A percentile compares a stretch with the other conserved stretches of the same genome.
Evolutionary conservation across 2,329 filamentous ascomycete species (phyloP).

Genomic region (Exophiala lecanii-corni): DNA sequence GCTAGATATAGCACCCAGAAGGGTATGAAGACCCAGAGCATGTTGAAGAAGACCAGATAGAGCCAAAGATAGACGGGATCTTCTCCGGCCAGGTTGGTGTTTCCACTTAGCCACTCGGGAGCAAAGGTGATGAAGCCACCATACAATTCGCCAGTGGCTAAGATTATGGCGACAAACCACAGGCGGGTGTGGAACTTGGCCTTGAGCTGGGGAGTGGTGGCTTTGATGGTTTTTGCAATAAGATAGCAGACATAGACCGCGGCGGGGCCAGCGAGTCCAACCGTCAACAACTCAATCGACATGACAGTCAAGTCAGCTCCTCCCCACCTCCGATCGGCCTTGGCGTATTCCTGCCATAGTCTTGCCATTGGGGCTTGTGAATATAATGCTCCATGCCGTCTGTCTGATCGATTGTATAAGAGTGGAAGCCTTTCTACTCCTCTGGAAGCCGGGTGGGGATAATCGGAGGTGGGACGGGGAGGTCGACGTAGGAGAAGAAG

Average conservation of each 20-base stretch:
- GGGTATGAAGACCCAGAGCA: conserved; percentile 57
- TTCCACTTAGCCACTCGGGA: conserved; percentile 60
- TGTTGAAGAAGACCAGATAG: conserved; percentile 62
- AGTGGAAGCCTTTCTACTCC: conserved; percentile 32
- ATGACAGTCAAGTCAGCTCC: conserved; percentile 56
- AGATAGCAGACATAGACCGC: conserved; percentile 55
- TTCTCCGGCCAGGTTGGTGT: conserved; percentile 52
- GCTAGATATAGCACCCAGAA: conserved; percentile 40
- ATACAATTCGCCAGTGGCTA: conserved; percentile 62
- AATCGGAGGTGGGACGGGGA: conserved; percentile 35
- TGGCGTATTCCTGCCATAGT: conserved; percentile 63
- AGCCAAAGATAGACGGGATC: conserved; percentile 61
- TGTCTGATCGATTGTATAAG: conserved; percentile 51
- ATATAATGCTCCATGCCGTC: conserved; percentile 58
- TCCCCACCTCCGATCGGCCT: conserved; percentile 59
- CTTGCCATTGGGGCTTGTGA: conserved; percentile 49
- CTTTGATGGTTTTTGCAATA: conserved; percentile 34
- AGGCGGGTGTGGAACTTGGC: conserved; percentile 33
- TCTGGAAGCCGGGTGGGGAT: conserved; percentile 26
- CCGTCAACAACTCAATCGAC: conserved; percentile 57
- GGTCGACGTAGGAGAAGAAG: conserved; percentile 64
- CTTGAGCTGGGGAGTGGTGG: conserved; percentile 10
- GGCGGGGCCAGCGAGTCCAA: conserved; percentile 54
- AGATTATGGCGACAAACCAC: conserved; percentile 54
- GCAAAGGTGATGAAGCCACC: conserved; percentile 63